Base-by-base conservation (phyloP, 1,284 basidiomycete genomes). In the Ganoderma meredithae region DNA sequence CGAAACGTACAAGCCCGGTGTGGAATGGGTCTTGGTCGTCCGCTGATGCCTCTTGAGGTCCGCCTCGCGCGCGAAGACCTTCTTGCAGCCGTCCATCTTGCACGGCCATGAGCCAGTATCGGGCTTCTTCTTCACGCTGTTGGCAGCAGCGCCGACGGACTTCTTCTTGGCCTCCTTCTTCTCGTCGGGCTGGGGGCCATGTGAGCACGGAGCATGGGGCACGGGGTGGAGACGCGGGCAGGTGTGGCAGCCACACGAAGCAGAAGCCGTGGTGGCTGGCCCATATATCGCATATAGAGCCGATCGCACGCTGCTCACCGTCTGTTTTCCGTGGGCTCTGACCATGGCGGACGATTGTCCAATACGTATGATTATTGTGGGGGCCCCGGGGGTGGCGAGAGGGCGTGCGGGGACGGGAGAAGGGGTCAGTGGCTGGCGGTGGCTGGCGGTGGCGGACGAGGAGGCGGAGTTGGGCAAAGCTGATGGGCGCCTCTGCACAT, bases 1-100 rank as follows among this genome's bases (percentile, higher is more conserved):
- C 59, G 52, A 43, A 60, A 86, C 90, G 78, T 76, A 92, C 91
- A 89, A 92, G 75, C 86, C 86, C 40, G 90, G 90, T 77, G 88
- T 83, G 4, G 88, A 88, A 79, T 93, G 91, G 40, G 85, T 77
- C 77, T 91, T 93, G 27, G 91, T 91, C 31, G 91, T 93, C 75
- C 90, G 82, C 77, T 93, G 91, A 78, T 93, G 91, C 73, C 91
- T 77, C 81, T 92, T 93, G 70, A 93, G 80, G 82, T 93, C 91
- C 13, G 91, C 91, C 78, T 93, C 91, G 65, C 91, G 85, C 59
- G 90, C 91, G 76, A 93, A 93, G 75, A 89, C 87, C 79, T 92
- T 92, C 78, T 86, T 88, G 80, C 91, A 93, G 13, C 90, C 91
- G 74, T 89, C 86, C 74, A 93, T 91, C 77, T 87, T 88, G 81